Base-by-base conservation (phyloP, 306 rosid genomes). In the Trifolium repens region DNA sequence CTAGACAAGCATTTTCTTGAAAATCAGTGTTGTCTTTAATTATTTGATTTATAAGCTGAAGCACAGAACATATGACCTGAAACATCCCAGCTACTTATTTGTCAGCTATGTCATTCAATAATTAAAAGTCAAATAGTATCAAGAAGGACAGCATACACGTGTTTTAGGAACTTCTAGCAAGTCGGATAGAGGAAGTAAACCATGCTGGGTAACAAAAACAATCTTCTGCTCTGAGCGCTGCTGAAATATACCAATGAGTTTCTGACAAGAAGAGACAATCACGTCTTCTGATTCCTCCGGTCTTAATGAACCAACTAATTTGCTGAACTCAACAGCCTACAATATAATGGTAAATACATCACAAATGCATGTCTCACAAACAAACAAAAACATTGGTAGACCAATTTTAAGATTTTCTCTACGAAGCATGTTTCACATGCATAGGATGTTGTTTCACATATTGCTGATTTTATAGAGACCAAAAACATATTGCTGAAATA, bases 251-350 rank as follows among this genome's bases (percentile, higher is more conserved):
- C 87, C 82, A 72, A 85, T 84, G 76, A 96, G 92, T 79, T 89
- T 96, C 87, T 90, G 97, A 85, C 98, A 92, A 46, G 97, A 85
- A 81, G 98, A 83, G 75, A 85, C 96, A 74, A 96, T 85, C 67
- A 84, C 88, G 10, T 96, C 99, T 85, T 96, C 99, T 44, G 97
- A 79, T 89, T 86, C 99, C 52, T 89, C 99, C 35, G 90, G 85
- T 80, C 82, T 89, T 87, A 96, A 79, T 61, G 92, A 89, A 79
- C 93, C 90, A 71, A 89, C 96, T 78, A 96, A 80, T 86, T 87
- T 93, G 90, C 89, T 86, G 75, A 96, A 96, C 89, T 96, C 99
- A 82, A 90, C 96, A 47, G 97, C 99, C 99, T 96, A 84, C 78
- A 78, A 73, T 11, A 60, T 59, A 32, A 77, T 44, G 19, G 64